These are phyloP conservation scores for Xerocomus brunneocitrinus DNA, from an alignment of 768 basidiomycete genomes.

Conservation along the genomic window DNA sequence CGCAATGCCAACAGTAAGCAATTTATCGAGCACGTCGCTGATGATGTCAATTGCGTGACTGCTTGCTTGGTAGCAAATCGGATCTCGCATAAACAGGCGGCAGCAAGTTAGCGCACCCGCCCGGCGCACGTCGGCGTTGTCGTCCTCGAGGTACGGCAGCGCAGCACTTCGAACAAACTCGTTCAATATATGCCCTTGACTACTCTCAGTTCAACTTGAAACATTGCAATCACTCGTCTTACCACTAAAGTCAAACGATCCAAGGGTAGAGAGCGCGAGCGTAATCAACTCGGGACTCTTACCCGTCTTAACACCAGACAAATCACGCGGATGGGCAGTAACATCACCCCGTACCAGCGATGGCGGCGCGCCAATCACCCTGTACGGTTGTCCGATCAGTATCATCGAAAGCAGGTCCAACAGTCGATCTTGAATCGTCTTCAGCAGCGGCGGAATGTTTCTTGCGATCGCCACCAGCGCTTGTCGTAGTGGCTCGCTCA, in stretches of 20 bases:
- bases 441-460: constrained; percentile 85
- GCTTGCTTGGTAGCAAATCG: constrained; percentile 93
- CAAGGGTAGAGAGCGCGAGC: constrained; percentile 81
- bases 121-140: constrained; percentile 78
- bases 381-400: constrained; percentile 80
- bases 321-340: constrained; percentile 44
- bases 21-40: constrained; percentile 95
- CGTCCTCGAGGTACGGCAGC: constrained; percentile 90
- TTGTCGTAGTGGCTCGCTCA: constrained; percentile 83
- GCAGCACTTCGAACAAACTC: constrained; percentile 93
- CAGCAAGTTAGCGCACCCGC: constrained; percentile 93
- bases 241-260: constrained; percentile 94
- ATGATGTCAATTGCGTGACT: constrained; percentile 96
- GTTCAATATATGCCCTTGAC: constrained; percentile 81
- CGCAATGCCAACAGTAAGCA: constrained; percentile 91
- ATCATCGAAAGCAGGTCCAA: constrained; percentile 80
- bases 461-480: constrained; percentile 81
- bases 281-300: constrained; percentile 69
- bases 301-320: constrained; percentile 48
- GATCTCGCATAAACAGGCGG: constrained; percentile 86
- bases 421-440: constrained; percentile 92
- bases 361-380: constrained; percentile 80
- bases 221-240: constrained; percentile 13
- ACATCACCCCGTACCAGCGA: constrained; percentile 54
- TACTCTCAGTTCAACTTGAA: constrained; percentile 10